Evolutionary conservation across 495 filamentous ascomycete species (phyloP).

Genomic region (Aspergillus homomorphus): DNA sequence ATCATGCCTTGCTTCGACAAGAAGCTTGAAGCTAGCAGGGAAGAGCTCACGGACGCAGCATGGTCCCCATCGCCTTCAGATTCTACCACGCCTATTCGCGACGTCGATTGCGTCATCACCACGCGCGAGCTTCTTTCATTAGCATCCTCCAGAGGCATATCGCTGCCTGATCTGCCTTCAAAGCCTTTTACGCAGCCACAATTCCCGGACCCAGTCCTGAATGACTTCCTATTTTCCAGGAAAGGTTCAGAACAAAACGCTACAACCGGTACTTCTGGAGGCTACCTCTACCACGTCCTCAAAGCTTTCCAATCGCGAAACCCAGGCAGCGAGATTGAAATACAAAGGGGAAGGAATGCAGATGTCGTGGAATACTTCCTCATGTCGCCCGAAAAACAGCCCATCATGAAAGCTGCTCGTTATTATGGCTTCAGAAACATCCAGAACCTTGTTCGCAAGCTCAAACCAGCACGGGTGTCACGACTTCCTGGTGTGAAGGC

Average conservation of each 20-base stretch:
- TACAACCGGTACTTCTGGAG: slow-evolving; percentile 74
- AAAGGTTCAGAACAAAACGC: slow-evolving; percentile 27
- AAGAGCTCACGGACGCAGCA: slow-evolving; percentile 78
- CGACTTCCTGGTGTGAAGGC: slow-evolving; percentile 72
- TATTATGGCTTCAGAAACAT: slow-evolving; percentile 98
- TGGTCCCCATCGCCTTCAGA: slow-evolving; percentile 52
- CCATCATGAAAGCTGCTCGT: slow-evolving; percentile 75
- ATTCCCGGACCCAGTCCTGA: slow-evolving; percentile 70
- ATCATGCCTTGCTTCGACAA: slow-evolving; percentile 99
- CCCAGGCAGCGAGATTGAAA: slow-evolving; percentile 63
- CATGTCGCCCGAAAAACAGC: slow-evolving; percentile 47
- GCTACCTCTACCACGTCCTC: slow-evolving; percentile 81
- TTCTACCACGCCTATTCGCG: slow-evolving; percentile 58
- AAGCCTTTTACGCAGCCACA: slow-evolving; percentile 41
- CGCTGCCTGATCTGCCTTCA: slow-evolving; percentile 66
- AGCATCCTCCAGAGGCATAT: slow-evolving; percentile 70
- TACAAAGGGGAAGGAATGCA: slow-evolving; percentile 75
- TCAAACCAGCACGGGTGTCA: slow-evolving; percentile 74
- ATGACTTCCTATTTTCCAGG: slow-evolving; percentile 63
- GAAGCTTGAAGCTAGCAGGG: slow-evolving; percentile 91
- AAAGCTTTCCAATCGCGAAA: slow-evolving; percentile 64
- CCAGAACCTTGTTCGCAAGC: slow-evolving; percentile 85
- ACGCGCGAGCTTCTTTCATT: slow-evolving; percentile 87
- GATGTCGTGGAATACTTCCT: slow-evolving; percentile 85
- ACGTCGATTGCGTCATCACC: slow-evolving; percentile 97